A percentile compares a stretch with the other conserved stretches of the same genome.
These are phyloP conservation scores for Fraxinus platypoda DNA, from an alignment of 305 asterid species.

Conservation along the genomic window DNA sequence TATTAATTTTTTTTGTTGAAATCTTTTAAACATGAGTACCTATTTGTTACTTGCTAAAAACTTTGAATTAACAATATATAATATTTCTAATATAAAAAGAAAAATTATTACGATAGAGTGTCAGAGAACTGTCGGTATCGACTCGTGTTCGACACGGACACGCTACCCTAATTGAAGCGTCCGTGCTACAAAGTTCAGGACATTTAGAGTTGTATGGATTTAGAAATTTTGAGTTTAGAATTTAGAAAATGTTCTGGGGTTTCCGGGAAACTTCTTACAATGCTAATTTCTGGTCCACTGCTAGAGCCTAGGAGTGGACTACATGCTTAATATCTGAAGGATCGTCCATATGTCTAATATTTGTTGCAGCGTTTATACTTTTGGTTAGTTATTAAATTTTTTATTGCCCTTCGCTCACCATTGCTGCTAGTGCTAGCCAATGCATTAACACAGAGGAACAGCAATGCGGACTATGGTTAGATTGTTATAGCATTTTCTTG, in stretches of 20 bases:
- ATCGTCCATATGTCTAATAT: not conserved
- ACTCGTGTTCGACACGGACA: too few species aligned
- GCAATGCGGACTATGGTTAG: not conserved
- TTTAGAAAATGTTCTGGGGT: not conserved
- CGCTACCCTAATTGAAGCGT: too few species aligned
- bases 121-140: too few species aligned
- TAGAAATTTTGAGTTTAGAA: not conserved
- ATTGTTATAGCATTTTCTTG: not conserved
- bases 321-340: not conserved
- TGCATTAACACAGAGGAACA: not conserved
- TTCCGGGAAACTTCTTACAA: not conserved
- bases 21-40: too few species aligned
- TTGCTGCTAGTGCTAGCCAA: not conserved
- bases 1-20: too few species aligned
- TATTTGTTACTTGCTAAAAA: too few species aligned
- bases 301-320: not conserved
- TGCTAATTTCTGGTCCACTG: not conserved
- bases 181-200: too few species aligned
- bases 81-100: too few species aligned
- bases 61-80: too few species aligned
- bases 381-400: not conserved
- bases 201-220: not conserved
- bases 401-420: not conserved
- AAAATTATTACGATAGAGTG: too few species aligned
- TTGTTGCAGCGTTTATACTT: not conserved